These are phyloP conservation scores for Sphaerosporella brunnea DNA, from an alignment of 495 filamentous ascomycete genomes.

Conservation along the genomic window DNA sequence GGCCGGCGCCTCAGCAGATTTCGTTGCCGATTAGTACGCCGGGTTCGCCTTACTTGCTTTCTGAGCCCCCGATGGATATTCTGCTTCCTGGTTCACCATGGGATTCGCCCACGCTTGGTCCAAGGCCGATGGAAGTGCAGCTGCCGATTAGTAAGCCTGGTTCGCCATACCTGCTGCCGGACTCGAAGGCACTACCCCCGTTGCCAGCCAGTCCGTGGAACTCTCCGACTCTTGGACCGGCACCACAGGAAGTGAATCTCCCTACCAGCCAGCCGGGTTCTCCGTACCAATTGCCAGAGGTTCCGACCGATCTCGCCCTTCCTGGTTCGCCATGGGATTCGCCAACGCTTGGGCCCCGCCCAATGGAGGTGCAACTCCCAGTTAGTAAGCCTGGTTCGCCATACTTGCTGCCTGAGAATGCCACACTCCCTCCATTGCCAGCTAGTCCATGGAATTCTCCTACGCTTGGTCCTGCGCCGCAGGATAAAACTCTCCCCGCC, in stretches of 20 bases:
- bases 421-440: background rate
- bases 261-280: background rate
- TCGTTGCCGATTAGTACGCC: conserved; percentile 6
- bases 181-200: background rate
- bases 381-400: background rate
- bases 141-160: conserved; percentile 9
- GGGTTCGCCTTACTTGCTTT: conserved; percentile 5
- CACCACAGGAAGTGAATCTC: background rate
- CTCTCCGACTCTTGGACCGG: background rate
- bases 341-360: background rate
- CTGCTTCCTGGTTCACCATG: conserved; percentile 8
- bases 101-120: conserved; percentile 3
- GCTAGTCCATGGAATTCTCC: conserved; percentile 1
- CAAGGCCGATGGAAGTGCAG: background rate
- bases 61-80: conserved; percentile 2
- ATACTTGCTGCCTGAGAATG: background rate
- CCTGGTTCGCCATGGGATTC: conserved; percentile 2
- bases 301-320: background rate
- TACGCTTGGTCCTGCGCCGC: conserved; percentile 1
- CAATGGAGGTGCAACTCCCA: background rate
- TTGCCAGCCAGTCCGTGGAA: conserved; percentile 1
- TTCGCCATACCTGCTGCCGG: conserved; percentile 9
- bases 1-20: background rate
- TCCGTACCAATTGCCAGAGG: background rate
- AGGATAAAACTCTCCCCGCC: background rate